phyloP scores from a whole-genome alignment of 2,329 filamentous ascomycete species.

The Phialophora macrospora region DNA sequence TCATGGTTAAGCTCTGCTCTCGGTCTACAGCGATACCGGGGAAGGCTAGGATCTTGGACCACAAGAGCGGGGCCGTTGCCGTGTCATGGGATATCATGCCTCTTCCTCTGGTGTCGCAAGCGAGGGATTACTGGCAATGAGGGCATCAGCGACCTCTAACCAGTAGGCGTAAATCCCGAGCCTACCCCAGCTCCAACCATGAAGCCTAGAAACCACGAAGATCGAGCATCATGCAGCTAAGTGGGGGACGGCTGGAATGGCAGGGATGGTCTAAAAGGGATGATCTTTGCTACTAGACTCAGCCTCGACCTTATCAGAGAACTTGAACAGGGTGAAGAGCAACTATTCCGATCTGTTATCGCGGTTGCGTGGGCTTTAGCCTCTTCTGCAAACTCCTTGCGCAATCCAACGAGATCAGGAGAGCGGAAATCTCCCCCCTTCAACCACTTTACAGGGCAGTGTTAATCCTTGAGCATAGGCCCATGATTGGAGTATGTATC shows the following conservation, averaged over 20 bases:
- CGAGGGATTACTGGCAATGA: neutral
- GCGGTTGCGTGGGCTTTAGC: neutral
- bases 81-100: neutral
- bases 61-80: neutral
- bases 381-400: neutral
- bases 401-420: neutral
- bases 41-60: neutral
- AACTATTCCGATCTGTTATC: neutral
- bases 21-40: neutral
- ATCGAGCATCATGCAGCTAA: neutral
- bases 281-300: neutral
- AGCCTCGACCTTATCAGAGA: neutral
- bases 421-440: neutral
- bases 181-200: neutral
- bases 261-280: neutral
- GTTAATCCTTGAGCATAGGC: neutral
- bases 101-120: neutral
- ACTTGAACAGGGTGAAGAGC: neutral
- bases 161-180: neutral
- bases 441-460: neutral
- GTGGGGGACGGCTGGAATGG: neutral
- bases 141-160: neutral
- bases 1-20: neutral
- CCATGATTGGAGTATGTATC: neutral
- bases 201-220: neutral